Base-by-base conservation (phyloP, 2,329 filamentous ascomycete species). In the Talaromyces sp. region DNA sequence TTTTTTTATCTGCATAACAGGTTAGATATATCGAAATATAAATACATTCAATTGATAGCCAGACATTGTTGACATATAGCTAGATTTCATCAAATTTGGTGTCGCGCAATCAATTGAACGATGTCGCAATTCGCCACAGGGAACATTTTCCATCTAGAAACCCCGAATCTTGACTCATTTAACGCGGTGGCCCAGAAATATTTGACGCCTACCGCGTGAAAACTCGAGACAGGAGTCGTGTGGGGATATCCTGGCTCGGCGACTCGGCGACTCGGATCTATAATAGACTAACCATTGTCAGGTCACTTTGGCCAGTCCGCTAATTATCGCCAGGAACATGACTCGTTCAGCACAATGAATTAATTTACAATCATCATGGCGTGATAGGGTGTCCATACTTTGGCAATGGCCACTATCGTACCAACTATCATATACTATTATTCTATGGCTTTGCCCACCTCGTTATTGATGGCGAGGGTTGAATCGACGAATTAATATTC, bases 71-170 rank as follows among this genome's bases (percentile, higher is more conserved):
- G 3, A 36, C 33, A 36, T 12, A 14, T 36, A 1, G 10, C 1
- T 14, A 9, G 9, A 36, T 36, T 36, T 1, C 10, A 36, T 14
- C 4, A 14, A 23, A 23, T 23, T 14, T 36, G 14, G 42, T 52
- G 47, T 52, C 30, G 53, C 59, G 59, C 59, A 56, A 61, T 61
- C 23, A 36, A 27, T 28, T 33, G 28, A 27, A 7, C 28, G 42
- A 61, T 61, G 59, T 61, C 59, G 59, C 42, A 56, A 61, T 61
- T 51, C 33, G 40, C 53, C 30, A 56, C 30, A 3, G 27, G 44
- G 40, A 5, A 30, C 10, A 23, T 2, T 30, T 52, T 6, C 27
- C 47, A 52, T 52, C 18, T 18, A 7, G 40, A 44, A 44, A 4
- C 8, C 9, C n/a, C 16, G 5, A 18, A 18, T 3, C 40, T n/a